Percentiles rank a stretch among this genome's conserved stretches.
phyloP scores from a whole-genome alignment of 345 rosid species.

The Brassica cretica region DNA sequence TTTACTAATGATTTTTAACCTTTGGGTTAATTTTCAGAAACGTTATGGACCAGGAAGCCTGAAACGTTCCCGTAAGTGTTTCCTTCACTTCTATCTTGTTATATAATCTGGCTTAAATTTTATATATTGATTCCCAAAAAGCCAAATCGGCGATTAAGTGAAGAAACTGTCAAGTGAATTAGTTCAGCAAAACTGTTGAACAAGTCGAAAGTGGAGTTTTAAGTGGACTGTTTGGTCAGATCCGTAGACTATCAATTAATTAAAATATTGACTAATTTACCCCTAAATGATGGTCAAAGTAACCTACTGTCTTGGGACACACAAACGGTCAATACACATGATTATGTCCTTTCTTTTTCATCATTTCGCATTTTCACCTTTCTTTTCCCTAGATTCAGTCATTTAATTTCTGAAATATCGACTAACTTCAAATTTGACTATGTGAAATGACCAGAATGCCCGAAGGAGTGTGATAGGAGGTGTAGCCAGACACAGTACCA shows the following conservation, averaged over 20 bases:
- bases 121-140: background rate
- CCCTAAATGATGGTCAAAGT: constrained; percentile 20
- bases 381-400: background rate
- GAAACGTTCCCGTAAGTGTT: constrained; percentile 32
- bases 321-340: constrained; percentile 19
- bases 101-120: background rate
- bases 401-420: background rate
- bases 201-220: background rate
- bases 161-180: background rate
- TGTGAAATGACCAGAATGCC: constrained; percentile 59
- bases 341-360: constrained; percentile 2
- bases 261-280: background rate
- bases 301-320: constrained; percentile 34
- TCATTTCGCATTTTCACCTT: background rate
- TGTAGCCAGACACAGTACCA: constrained; percentile 56
- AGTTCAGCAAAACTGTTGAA: background rate
- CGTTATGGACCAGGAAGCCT: constrained; percentile 40
- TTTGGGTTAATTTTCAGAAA: constrained; percentile 31
- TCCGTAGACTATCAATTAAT: background rate
- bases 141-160: background rate
- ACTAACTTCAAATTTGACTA: background rate
- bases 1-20: background rate
- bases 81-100: background rate
- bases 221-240: constrained; percentile 30
- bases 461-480: constrained; percentile 56